Conservation (phyloP, 2,329 filamentous ascomycete species). For the Macrophomina tecta region DNA sequence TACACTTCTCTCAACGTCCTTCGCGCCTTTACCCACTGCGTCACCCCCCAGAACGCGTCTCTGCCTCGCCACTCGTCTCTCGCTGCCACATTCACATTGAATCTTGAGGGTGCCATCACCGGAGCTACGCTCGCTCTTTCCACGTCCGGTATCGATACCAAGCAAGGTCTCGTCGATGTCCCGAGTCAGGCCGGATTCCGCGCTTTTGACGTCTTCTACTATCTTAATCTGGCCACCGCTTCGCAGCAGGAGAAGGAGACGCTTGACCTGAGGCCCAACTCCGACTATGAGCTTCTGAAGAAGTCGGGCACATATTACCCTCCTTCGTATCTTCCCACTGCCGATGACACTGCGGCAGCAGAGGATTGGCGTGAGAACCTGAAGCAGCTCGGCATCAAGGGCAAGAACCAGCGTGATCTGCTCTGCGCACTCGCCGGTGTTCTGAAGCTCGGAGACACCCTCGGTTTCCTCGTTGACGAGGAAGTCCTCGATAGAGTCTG, state of each 20-base stretch:
- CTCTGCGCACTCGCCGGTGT: slow-evolving; percentile 86
- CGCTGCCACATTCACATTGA: slow-evolving; percentile 80
- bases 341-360: slow-evolving; percentile 88
- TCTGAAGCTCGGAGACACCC: slow-evolving; percentile 88
- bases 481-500: slow-evolving; percentile 85
- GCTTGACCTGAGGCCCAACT: slow-evolving; percentile 76
- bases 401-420: slow-evolving; percentile 78
- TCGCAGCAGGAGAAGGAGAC: slow-evolving; percentile 89
- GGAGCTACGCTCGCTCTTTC: slow-evolving; percentile 79
- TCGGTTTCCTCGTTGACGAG: slow-evolving; percentile 82
- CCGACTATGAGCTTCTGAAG: slow-evolving; percentile 78
- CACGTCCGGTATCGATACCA: slow-evolving; percentile 85
- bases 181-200: slow-evolving; percentile 81
- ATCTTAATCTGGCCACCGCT: slow-evolving; percentile 88
- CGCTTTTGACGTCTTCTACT: slow-evolving; percentile 98
- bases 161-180: slow-evolving; percentile 78
- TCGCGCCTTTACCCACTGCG: slow-evolving; percentile 83
- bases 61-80: slow-evolving; percentile 80
- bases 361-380: slow-evolving; percentile 90
- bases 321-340: slow-evolving; percentile 87
- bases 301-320: slow-evolving; percentile 85
- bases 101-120: slow-evolving; percentile 78
- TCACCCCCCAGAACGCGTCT: slow-evolving; percentile 89
- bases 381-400: slow-evolving; percentile 93
- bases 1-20: slow-evolving; percentile 82